Base-by-base conservation (phyloP, 2,329 filamentous ascomycete genomes). In the Apiospora rasikravindrae region DNA sequence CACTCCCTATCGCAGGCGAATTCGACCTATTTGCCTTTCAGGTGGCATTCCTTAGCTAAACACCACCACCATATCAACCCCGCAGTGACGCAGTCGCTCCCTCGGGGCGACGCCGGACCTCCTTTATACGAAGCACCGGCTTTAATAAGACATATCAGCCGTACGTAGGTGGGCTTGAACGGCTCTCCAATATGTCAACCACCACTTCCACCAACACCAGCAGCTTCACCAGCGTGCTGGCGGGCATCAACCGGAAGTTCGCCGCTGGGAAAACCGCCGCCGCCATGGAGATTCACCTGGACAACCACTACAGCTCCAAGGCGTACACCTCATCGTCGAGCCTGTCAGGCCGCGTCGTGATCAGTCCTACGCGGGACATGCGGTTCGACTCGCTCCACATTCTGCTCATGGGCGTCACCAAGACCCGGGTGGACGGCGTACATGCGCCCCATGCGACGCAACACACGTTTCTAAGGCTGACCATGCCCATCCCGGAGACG, bases 301-400 rank as follows among this genome's bases (percentile, higher is more conserved):
- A 88, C 76, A 83, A 86, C 78, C 86, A 90, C 82, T 89, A 84
- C 80, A 83, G 76, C 74, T 84, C 86, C 77, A 88, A 87, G 78
- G 84, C 89, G 67, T 90, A 90, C 80, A 88, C 86, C 5, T 87
- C 88, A 0, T 84, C 84, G n/a, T 87, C 87, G 19, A 80, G 83
- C 73, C 81, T 90, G 68, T 81, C 83, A 13, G 88, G 88, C 70
- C 81, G 84, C 57, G 86, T 86, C 73, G 78, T 82, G 71, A 83
- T 90, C 77, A 83, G 78, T 47, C 80, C 85, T 13, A 4, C 68
- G 22, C 82, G 82, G 67, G 84, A 89, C 75, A 83, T 85, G 24
- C 81, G 80, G 29, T 90, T 89, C 78, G 85, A 88, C 76, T 77
- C 78, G 45, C 78, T 90, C 70, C 86, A 89, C 75, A 86, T 90